Base-by-base conservation (phyloP, 2,329 filamentous ascomycete genomes). In the Neonectria hederae region DNA sequence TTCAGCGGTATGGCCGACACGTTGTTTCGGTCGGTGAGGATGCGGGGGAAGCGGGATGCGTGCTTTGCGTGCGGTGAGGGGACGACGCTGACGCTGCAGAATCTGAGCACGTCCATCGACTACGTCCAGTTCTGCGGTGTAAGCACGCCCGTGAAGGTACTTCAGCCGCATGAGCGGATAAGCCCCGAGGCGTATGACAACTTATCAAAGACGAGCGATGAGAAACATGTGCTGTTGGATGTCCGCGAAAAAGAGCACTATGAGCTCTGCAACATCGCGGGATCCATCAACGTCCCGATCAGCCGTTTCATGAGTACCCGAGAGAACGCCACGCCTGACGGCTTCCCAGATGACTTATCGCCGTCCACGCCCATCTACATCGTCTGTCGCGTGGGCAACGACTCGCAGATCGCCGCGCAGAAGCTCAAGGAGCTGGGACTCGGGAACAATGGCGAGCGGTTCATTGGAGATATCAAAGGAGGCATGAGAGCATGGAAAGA, bases 51-150 rank as follows among this genome's bases (percentile, higher is more conserved):
- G 54, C 86, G 92, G 54, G 78, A 83, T 9, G 88, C 88, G 42
- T 98, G 96, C 73, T 87, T 92, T 38, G 91, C 91, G 1, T 99
- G 96, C 76, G 92, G 91, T 0, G 80, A 84, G 0, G 78, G 84
- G 0, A 87, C 82, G 0, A 52, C 60, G 0, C 83, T 97, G 11
- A 90, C 90, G 0, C 75, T 87, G 8, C 83, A 89, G 11, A 86
- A 84, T 8, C 79, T 97, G 55, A 81, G 78, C 21, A 85, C 84
- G 0, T 89, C 87, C 5, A 82, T 94, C 51, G 93, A 97, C 75
- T 98, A 98, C 75, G 85, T 92, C 0, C 88, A 90, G 56, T 97
- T 98, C 75, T 98, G 95, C 75, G 94, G 94, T 5, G 84, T 88
- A 1, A 77, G 80, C 1, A 67, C 76, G 54, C 85, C 88, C 0